phyloP scores from a whole-genome alignment of 306 rosid species.

The Prunus mume region DNA sequence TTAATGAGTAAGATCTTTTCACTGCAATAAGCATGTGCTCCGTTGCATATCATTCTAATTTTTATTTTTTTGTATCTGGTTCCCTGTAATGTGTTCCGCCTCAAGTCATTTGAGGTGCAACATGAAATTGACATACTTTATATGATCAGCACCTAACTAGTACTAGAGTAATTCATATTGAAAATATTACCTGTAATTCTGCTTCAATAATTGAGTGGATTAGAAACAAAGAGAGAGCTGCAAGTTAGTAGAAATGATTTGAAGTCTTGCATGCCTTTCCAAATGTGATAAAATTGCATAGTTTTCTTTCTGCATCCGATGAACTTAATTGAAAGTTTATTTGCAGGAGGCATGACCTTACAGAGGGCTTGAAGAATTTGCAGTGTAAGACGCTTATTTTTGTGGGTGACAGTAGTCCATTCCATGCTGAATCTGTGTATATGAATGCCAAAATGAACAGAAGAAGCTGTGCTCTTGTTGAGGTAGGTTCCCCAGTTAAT shows the following conservation, averaged over 20 bases:
- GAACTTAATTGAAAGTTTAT: constrained; percentile 12
- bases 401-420: constrained; percentile 81
- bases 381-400: constrained; percentile 78
- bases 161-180: too few relatives aligned
- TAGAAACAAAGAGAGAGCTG: not conserved
- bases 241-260: not conserved
- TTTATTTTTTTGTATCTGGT: not conserved
- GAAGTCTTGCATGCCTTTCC: not conserved
- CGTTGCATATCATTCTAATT: not conserved
- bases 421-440: constrained; percentile 63
- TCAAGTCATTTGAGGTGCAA: not conserved
- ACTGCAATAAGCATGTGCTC: not conserved
- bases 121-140: too few relatives aligned
- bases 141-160: too few relatives aligned
- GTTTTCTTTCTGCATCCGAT: not conserved
- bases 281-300: not conserved
- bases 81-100: not conserved
- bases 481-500: constrained; percentile 37
- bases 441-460: constrained; percentile 57
- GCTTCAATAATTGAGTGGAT: not conserved
- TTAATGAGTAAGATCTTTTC: constrained; percentile 52
- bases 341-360: constrained; percentile 74
- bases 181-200: too few relatives aligned
- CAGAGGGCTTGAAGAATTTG: constrained; percentile 58
- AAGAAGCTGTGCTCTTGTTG: constrained; percentile 69